Evolutionary conservation across 2,329 filamentous ascomycete genomes (phyloP).

Genomic region (Fusarium mangiferae): DNA sequence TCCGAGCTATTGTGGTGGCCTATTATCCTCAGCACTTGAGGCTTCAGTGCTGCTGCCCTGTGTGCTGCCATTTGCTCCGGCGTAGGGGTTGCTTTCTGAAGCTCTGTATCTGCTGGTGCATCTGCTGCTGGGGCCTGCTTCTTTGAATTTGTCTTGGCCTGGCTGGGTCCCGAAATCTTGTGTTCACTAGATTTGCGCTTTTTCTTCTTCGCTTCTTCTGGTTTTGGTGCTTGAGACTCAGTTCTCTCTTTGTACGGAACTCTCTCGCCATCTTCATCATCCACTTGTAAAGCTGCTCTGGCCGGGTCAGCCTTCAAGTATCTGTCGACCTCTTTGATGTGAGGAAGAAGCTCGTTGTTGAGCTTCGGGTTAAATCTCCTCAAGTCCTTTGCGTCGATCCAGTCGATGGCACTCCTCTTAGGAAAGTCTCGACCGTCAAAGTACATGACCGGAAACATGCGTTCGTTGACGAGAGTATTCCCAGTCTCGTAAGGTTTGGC

Average conservation of each 20-base stretch:
- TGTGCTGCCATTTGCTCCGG: background rate
- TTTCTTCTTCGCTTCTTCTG: background rate
- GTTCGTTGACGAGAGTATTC: conserved; percentile 2
- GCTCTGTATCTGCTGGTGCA: background rate
- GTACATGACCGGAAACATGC: conserved; percentile 35
- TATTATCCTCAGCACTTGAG: background rate
- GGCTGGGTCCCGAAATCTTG: background rate
- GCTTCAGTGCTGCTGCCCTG: background rate
- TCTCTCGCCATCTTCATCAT: background rate
- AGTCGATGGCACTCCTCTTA: conserved; percentile 29
- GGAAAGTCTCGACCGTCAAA: conserved; percentile 37
- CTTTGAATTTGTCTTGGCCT: background rate
- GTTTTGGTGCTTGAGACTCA: background rate
- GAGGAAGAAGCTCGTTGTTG: background rate
- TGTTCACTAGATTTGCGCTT: background rate
- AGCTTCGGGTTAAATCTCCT: conserved; percentile 4
- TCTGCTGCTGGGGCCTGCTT: background rate
- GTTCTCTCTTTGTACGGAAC: background rate
- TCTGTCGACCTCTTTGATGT: background rate
- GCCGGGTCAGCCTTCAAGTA: background rate
- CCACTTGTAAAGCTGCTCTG: background rate
- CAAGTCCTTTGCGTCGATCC: conserved; percentile 31
- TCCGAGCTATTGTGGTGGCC: background rate
- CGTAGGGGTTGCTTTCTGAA: background rate
- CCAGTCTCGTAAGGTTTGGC: conserved; percentile 14